phyloP scores from a whole-genome alignment of 257 asterid species.

The Nicotiana obtusifolia region DNA sequence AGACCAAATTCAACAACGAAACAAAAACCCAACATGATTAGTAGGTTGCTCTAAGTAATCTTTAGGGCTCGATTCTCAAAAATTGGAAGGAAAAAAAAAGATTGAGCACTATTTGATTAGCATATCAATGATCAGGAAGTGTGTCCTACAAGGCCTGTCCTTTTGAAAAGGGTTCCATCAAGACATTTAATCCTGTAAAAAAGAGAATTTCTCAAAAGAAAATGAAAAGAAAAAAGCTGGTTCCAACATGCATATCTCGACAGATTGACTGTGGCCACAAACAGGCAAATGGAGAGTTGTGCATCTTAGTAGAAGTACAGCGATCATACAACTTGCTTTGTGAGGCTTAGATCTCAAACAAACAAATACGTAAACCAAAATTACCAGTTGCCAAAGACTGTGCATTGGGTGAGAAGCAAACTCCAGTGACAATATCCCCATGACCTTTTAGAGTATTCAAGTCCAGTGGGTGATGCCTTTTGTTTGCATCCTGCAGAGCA shows the following conservation, averaged over 20 bases:
- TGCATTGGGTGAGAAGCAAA: conserved; percentile 77
- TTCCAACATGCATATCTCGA: neutral
- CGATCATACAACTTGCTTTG: neutral
- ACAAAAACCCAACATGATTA: neutral
- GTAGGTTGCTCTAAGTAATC: neutral
- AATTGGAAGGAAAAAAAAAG: neutral
- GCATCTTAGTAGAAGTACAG: neutral
- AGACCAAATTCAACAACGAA: neutral
- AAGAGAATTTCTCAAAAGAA: neutral
- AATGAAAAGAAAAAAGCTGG: neutral
- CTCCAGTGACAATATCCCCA: conserved; percentile 80
- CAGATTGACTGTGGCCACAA: neutral
- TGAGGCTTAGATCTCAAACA: neutral
- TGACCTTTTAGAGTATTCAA: conserved; percentile 97
- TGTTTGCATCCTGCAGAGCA: conserved; percentile 63
- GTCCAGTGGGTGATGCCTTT: conserved; percentile 87
- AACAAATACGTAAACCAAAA: conserved; percentile 6
- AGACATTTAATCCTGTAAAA: neutral
- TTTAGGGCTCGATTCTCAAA: neutral
- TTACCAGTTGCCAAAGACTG: conserved; percentile 82
- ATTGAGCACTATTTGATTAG: neutral
- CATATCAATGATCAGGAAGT: neutral
- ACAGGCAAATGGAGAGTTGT: neutral
- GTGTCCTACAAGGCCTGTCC: neutral
- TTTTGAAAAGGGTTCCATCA: neutral